These are phyloP conservation scores for Eremothecium coryli DNA, from an alignment of 1,139 yeast species.

Conservation along the genomic window DNA sequence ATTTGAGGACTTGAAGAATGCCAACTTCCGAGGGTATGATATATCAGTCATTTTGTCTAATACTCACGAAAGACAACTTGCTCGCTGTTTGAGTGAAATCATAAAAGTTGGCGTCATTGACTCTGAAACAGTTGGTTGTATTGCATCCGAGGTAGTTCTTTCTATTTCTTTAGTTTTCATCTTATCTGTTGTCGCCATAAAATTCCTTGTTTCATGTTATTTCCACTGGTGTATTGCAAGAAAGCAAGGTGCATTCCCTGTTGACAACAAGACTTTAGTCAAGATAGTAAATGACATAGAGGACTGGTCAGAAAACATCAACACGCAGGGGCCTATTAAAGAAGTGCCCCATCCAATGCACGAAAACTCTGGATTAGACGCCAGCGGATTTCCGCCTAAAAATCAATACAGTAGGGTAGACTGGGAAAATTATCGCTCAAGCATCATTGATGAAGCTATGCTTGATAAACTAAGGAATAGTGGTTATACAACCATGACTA, in stretches of 20 bases:
- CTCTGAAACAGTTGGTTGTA: constrained; percentile 88
- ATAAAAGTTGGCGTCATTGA: constrained; percentile 84
- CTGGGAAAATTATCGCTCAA: not conserved
- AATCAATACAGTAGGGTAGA: constrained; percentile 19
- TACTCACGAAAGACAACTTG: constrained; percentile 58
- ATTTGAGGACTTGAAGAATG: constrained; percentile 54
- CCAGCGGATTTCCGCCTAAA: constrained; percentile 18
- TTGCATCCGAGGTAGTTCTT: constrained; percentile 79
- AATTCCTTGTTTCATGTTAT: constrained; percentile 79
- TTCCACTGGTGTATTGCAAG: constrained; percentile 76
- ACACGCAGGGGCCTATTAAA: constrained; percentile 46
- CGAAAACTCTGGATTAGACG: constrained; percentile 14
- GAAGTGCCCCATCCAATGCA: constrained; percentile 39
- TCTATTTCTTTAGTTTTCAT: constrained; percentile 76
- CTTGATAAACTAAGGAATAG: constrained; percentile 1
- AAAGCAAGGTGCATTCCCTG: constrained; percentile 66
- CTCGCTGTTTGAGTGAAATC: constrained; percentile 80
- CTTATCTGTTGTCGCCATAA: constrained; percentile 63
- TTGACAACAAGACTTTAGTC: constrained; percentile 46
- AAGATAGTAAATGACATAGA: constrained; percentile 58
- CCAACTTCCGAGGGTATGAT: constrained; percentile 65
- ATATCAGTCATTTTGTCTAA: constrained; percentile 68
- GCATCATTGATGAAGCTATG: constrained; percentile 3
- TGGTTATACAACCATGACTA: constrained; percentile 33
- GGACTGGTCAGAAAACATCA: constrained; percentile 60